Evolutionary conservation across 139 green algal species (phyloP), one percentile per base, ranked within the genome.

Genomic region (Volvox reticuliferus): DNA sequence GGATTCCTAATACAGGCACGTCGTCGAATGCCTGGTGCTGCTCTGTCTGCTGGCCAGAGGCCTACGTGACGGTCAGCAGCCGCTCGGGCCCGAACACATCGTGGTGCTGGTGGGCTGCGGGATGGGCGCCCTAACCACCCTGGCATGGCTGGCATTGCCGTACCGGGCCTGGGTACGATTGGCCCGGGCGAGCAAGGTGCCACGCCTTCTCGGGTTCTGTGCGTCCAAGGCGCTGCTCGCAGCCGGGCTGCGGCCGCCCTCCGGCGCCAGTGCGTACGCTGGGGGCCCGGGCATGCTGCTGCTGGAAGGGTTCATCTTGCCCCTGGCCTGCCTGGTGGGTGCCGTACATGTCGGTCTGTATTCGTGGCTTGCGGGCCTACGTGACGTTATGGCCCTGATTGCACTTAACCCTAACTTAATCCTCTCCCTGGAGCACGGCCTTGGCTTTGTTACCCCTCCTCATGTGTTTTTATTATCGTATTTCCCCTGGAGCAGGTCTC

Each of bases 101-200:
- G 82, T 88, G 1, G 62, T 62, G 62, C 12, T 78, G 19, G 82
- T 62, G 37, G 82, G 62, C 62, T 62, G 17, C 30, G 82, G 82
- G 32, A 62, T 78, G 32, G 82, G 82, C 61, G 36, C 82, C 50
- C 14, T 78, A 13, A 32, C 63, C 32, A 78, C 82, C 36, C 32
- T 77, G 62, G 82, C 82, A 32, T 77, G 82, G 82, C 82, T 88
- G 62, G 61, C 35, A 33, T 33, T 88, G 82, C 63, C 82, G 82
- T 30, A 30, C 17, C 82, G 62, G 20, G 30, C 19, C 12, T 88
- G 82, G 82, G 16, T 65, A 30, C 30, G 62, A 9, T 61, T 88
- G 62, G 30, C 20, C 62, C 19, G 63, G 18, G 82, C 30, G 17
- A 65, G 36, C 32, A 32, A 30, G 22, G 17, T 88, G 82, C 82